Percentiles rank a stretch among this genome's conserved stretches.
Conservation (phyloP, 768 basidiomycete species). For the Lentinula edodes region DNA sequence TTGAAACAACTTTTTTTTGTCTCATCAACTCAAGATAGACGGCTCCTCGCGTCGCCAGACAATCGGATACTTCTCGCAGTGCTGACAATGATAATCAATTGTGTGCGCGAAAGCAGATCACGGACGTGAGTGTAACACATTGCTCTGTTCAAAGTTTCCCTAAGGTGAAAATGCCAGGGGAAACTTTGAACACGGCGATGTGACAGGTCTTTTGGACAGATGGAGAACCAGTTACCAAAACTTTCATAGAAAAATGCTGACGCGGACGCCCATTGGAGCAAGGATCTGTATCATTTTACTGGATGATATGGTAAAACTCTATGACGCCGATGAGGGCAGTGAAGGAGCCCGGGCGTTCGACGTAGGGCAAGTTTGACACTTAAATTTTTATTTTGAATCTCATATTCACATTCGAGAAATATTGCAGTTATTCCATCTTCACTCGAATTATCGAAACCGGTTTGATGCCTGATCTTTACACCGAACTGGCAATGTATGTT, state of each 20-base stretch:
- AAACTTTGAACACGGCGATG: no score
- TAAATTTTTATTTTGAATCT: neutral
- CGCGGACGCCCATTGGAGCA: slow-evolving; percentile 47
- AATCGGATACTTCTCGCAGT: slow-evolving; percentile 52
- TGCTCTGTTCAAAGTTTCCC: no score
- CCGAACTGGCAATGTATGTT: slow-evolving; percentile 53
- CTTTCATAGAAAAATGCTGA: slow-evolving; percentile 44
- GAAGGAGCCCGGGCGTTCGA: slow-evolving; percentile 70
- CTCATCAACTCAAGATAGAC: slow-evolving; percentile 30
- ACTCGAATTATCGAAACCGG: slow-evolving; percentile 56
- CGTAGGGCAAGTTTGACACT: slow-evolving; percentile 48
- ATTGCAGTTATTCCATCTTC: slow-evolving; percentile 57
- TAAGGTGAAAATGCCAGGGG: no score
- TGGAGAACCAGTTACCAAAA: neutral
- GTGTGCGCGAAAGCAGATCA: slow-evolving; percentile 48
- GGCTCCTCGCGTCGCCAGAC: slow-evolving; percentile 63
- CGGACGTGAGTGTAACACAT: slow-evolving; percentile 44
- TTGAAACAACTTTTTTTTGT: neutral
- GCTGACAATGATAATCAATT: slow-evolving; percentile 70
- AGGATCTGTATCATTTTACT: slow-evolving; percentile 65
- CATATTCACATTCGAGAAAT: neutral
- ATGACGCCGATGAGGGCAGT: slow-evolving; percentile 60
- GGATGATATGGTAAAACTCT: slow-evolving; percentile 65
- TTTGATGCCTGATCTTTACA: slow-evolving; percentile 55
- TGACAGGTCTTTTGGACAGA: neutral